Conservation (phyloP, 768 basidiomycete genomes). For the Tulasnella sp. region DNA sequence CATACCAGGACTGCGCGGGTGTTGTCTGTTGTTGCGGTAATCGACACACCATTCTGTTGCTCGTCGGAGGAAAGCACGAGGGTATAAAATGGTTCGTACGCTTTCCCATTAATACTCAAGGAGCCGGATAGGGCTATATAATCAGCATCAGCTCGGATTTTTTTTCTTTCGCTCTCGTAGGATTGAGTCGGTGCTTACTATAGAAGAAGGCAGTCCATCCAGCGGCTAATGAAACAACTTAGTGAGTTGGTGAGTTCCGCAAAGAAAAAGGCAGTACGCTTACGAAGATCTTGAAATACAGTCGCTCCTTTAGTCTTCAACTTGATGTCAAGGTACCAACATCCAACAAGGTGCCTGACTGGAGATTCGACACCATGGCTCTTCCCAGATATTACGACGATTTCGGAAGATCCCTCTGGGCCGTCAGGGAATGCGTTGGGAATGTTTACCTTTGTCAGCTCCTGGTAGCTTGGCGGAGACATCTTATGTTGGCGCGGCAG, state of each 20-base stretch:
- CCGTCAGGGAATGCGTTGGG: constrained; percentile 67
- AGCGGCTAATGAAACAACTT: constrained; percentile 34
- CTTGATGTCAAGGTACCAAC: constrained; percentile 81
- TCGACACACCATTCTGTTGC: constrained; percentile 54
- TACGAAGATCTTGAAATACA: constrained; percentile 81
- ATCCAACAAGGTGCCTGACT: constrained; percentile 83
- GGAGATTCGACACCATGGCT: constrained; percentile 81
- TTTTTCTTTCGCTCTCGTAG: no score
- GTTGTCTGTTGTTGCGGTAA: constrained; percentile 47
- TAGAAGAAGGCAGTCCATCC: constrained; percentile 90
- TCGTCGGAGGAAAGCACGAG: constrained; percentile 58
- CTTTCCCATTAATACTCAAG: constrained; percentile 34
- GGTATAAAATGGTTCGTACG: constrained; percentile 57
- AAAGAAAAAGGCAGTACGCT: constrained; percentile 23
- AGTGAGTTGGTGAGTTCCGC: neutral
- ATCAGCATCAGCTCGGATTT: no score
- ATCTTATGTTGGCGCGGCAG: constrained; percentile 56
- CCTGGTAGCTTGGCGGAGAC: constrained; percentile 78
- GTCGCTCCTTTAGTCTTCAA: constrained; percentile 45
- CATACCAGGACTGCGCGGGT: constrained; percentile 69
- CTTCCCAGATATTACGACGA: constrained; percentile 84
- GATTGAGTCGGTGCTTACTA: constrained; percentile 36
- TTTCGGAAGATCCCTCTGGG: constrained; percentile 50
- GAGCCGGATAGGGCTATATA: constrained; percentile 20
- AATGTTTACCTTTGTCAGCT: constrained; percentile 41